Base-by-base conservation (phyloP, 768 basidiomycete genomes). In the Boletus tylopilopsis region DNA sequence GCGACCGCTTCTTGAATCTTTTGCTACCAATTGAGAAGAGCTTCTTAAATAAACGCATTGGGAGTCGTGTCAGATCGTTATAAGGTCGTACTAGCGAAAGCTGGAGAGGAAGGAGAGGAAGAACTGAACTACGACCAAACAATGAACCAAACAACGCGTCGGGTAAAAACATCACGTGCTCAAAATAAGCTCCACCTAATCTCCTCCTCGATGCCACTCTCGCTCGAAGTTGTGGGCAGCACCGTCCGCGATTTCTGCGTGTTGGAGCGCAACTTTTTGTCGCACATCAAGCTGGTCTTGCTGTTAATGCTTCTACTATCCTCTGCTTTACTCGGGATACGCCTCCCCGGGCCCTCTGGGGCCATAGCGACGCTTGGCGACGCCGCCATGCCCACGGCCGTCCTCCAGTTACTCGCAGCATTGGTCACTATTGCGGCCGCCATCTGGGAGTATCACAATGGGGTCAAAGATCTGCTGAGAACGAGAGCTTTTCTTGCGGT, bases 211-310 rank as follows among this genome's bases (percentile, higher is more conserved):
- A 49, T 46, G 50, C 12, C 50, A 3, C 50, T 60, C 34, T 71
- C 50, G 55, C 42, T 79, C 11, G 68, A 73, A 45, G 79, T 81
- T 55, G 65, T 65, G 22, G 81, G 81, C 37, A 84, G 86, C 55
- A 71, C 72, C 6, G 84, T 84, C n/a, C 74, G 86, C 59, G 87
- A 90, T 62, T 87, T 80, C 53, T 84, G 79, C 66, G 87, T 89
- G 85, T 75, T 90, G 13, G 87, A 89, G 64, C 76, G 87, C 44
- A 89, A 90, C 57, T 70, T 87, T 42, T 71, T 90, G 27, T 76
- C 85, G 0, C 82, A 90, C 60, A 51, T 85, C 47, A 85, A 81
- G 58, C 74, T 89, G 23, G 82, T 79, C 6, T 69, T 87, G 10
- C 68, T 90, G 21, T 71, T 90, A 24, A 76, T 78, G 8, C 70